phyloP scores from a whole-genome alignment of 208 protist species.

The Jaenimonas drosophilae region DNA sequence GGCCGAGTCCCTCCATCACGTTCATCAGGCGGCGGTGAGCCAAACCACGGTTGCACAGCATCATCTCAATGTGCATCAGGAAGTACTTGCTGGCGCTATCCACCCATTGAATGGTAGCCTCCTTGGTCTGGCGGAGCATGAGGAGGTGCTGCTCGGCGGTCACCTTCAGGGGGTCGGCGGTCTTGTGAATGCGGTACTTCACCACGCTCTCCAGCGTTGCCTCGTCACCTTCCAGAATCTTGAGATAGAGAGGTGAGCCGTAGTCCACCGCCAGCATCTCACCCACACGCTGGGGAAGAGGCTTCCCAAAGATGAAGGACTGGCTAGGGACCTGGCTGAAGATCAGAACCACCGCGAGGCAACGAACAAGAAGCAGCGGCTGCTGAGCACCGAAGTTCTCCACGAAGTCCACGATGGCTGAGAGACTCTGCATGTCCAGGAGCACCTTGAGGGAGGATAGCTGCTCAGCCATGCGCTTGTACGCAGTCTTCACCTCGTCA shows the following conservation, averaged over 20 bases:
- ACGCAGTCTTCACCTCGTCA: conserved; percentile 33
- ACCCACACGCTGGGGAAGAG: conserved; percentile 46
- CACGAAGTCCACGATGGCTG: conserved; percentile 48
- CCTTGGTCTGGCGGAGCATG: conserved; percentile 54
- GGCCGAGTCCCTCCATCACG: conserved; percentile 29
- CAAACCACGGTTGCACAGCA: conserved; percentile 83
- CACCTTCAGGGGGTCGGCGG: conserved; percentile 51
- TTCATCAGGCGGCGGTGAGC: conserved; percentile 76
- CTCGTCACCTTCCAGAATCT: conserved; percentile 56
- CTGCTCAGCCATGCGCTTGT: conserved; percentile 44
- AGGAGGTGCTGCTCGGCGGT: conserved; percentile 32
- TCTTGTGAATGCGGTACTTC: conserved; percentile 72
- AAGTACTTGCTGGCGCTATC: conserved; percentile 54
- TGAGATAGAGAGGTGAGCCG: conserved; percentile 67
- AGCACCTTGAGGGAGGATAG: conserved; percentile 46
- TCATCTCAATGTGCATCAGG: conserved; percentile 64
- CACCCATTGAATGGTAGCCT: conserved; percentile 50
- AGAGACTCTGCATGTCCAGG: conserved; percentile 28
- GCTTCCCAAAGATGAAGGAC: conserved; percentile 62
- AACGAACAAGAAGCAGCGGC: conserved; percentile 60
- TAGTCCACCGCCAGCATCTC: conserved; percentile 42
- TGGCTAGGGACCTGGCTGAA: conserved; percentile 56
- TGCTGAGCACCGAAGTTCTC: conserved; percentile 49
- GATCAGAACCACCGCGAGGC: conserved; percentile 48
- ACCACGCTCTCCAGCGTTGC: conserved; percentile 57